phyloP scores from a whole-genome alignment of 2,329 filamentous ascomycete genomes.

The Fulvia fulva region DNA sequence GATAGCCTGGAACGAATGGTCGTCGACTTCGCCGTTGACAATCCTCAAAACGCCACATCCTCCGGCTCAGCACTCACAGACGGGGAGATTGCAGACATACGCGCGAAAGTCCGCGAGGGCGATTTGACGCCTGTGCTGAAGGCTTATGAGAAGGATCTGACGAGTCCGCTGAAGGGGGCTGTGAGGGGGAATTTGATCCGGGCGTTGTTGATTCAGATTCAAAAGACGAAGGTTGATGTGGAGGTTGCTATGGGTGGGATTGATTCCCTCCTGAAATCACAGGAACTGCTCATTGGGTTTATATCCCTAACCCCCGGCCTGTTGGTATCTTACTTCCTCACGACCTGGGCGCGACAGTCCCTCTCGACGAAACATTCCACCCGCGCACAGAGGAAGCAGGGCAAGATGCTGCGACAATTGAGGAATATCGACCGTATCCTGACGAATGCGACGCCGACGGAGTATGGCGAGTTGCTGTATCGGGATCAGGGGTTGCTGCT shows the following conservation, averaged over 20 bases:
- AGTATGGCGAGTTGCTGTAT: constrained; percentile 75
- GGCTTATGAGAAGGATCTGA: constrained; percentile 86
- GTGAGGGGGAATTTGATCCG: constrained; percentile 82
- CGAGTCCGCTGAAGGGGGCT: constrained; percentile 75
- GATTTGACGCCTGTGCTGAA: constrained; percentile 88
- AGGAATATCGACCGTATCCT: constrained; percentile 77
- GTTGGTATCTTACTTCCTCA: constrained; percentile 72
- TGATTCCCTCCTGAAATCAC: constrained; percentile 88
- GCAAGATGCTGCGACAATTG: constrained; percentile 70
- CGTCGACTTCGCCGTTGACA: constrained; percentile 86
- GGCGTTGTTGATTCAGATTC: constrained; percentile 89
- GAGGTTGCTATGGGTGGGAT: constrained; percentile 96
- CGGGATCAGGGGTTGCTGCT: constrained; percentile 88
- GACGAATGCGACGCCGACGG: constrained; percentile 51
- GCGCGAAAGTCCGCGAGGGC: constrained; percentile 78
- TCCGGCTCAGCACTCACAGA: constrained; percentile 53
- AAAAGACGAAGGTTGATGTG: constrained; percentile 98
- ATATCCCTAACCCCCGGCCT: constrained; percentile 89
- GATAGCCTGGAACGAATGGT: constrained; percentile 97
- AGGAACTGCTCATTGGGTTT: constrained; percentile 97
- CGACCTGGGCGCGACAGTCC: constrained; percentile 66
- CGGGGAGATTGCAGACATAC: constrained; percentile 67
- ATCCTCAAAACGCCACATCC: constrained; percentile 58
- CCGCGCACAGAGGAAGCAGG: constrained; percentile 60
- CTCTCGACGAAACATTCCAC: constrained; percentile 69